These are phyloP conservation scores for Batkoa obscura DNA, from an alignment of 371 early-diverging fungal species.

Conservation along the genomic window DNA sequence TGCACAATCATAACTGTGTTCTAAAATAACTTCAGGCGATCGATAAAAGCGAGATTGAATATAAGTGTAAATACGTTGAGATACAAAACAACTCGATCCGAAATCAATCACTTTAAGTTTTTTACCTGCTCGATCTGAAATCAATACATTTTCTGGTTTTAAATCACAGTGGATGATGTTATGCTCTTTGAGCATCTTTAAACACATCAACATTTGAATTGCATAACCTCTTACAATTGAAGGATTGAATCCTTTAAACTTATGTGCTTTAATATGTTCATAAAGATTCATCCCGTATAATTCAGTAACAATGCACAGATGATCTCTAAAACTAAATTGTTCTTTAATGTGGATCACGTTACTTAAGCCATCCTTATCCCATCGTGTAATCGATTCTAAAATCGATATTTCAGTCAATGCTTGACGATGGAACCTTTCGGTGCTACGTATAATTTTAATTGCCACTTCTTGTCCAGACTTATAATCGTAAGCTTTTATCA, in stretches of 20 bases:
- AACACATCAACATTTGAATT: conserved; percentile 69
- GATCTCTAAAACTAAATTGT: conserved; percentile 73
- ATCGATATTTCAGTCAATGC: conserved; percentile 83
- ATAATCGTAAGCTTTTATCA: conserved; percentile 77
- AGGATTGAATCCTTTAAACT: conserved; percentile 70
- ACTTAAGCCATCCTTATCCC: conserved; percentile 47
- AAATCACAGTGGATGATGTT: conserved; percentile 94
- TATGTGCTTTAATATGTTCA: conserved; percentile 79
- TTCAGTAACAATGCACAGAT: conserved; percentile 91
- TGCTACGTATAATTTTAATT: conserved; percentile 93
- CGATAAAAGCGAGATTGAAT: conserved; percentile 96
- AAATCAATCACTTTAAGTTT: conserved; percentile 95
- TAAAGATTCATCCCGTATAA: conserved; percentile 83
- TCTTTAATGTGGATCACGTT: conserved; percentile 64
- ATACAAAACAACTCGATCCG: conserved; percentile 83
- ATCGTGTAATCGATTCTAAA: conserved; percentile 37
- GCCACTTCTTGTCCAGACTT: conserved; percentile 73
- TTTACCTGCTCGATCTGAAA: conserved; percentile 61
- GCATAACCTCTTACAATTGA: conserved; percentile 66
- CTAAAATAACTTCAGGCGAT: conserved; percentile 90
- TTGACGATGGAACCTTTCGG: conserved; percentile 77
- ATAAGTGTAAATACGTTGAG: conserved; percentile 72
- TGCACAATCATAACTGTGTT: conserved; percentile 66
- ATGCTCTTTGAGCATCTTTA: conserved; percentile 56
- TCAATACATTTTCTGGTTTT: conserved; percentile 93